phyloP scores from a whole-genome alignment of 345 rosid genomes.

The Dipteronia dyeriana region DNA sequence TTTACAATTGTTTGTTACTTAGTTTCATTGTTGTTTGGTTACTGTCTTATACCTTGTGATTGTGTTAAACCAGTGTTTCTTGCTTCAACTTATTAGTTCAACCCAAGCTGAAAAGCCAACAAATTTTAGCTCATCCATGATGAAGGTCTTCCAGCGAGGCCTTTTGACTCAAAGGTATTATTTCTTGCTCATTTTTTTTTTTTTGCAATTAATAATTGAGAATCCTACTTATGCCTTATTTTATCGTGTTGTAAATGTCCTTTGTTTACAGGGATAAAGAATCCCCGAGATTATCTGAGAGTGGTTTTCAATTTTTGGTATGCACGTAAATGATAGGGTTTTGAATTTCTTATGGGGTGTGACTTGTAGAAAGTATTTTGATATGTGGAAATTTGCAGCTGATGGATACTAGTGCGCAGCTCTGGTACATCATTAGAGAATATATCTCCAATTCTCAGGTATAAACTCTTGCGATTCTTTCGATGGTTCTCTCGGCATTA shows the following conservation, averaged over 20 bases:
- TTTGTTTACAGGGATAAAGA: constrained; percentile 71
- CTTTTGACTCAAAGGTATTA: constrained; percentile 73
- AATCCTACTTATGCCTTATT: constrained; percentile 16
- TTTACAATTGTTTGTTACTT: background rate
- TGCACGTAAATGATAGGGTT: constrained; percentile 30
- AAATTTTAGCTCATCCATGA: constrained; percentile 87
- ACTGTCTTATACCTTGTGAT: constrained; percentile 31
- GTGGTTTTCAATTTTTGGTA: constrained; percentile 99
- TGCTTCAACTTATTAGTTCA: constrained; percentile 90
- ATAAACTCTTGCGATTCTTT: constrained; percentile 24
- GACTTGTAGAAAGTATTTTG: constrained; percentile 25
- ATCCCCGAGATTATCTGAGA: constrained; percentile 78
- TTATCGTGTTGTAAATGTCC: constrained; percentile 19
- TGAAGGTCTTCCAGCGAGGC: constrained; percentile 88
- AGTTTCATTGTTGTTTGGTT: constrained; percentile 16
- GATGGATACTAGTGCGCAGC: constrained; percentile 98
- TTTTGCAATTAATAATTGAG: constrained; percentile 17
- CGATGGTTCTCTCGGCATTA: constrained; percentile 16
- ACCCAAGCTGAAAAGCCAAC: constrained; percentile 65
- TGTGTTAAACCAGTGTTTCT: constrained; percentile 69
- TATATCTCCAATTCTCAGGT: constrained; percentile 96
- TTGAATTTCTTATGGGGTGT: constrained; percentile 22
- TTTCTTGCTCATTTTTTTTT: constrained; percentile 23
- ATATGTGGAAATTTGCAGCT: constrained; percentile 51
- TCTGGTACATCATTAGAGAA: constrained; percentile 97